These are phyloP conservation scores for Piloderma croceum DNA, from an alignment of 768 basidiomycete genomes.

Conservation along the genomic window DNA sequence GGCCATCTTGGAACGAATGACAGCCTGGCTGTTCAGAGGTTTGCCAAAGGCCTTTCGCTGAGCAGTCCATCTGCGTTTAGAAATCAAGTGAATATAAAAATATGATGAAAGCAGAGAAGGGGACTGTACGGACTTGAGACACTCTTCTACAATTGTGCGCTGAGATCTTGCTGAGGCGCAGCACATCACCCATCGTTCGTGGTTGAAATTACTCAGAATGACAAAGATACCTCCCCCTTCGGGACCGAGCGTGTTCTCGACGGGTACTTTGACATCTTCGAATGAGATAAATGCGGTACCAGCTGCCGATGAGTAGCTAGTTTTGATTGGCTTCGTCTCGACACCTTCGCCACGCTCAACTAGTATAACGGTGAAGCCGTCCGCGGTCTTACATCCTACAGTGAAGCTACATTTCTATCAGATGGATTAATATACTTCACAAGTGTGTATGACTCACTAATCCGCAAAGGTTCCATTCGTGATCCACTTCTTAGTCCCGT, in stretches of 20 bases:
- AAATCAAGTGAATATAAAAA: background rate
- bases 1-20: slow-evolving; percentile 85
- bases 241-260: slow-evolving; percentile 76
- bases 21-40: slow-evolving; percentile 74
- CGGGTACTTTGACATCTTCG: slow-evolving; percentile 79
- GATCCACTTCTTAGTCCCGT: slow-evolving; percentile 85
- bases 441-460: slow-evolving; percentile 18
- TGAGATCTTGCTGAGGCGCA: slow-evolving; percentile 70
- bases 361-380: slow-evolving; percentile 79
- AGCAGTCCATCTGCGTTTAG: slow-evolving; percentile 64
- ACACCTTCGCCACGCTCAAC: slow-evolving; percentile 79
- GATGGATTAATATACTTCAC: background rate
- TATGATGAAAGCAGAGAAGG: background rate
- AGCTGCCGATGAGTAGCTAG: slow-evolving; percentile 71
- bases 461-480: slow-evolving; percentile 64
- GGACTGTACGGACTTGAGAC: slow-evolving; percentile 53
- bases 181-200: slow-evolving; percentile 91
- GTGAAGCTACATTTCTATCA: slow-evolving; percentile 58
- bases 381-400: slow-evolving; percentile 66
- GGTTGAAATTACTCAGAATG: slow-evolving; percentile 80
- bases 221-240: slow-evolving; percentile 64
- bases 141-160: slow-evolving; percentile 71
- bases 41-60: slow-evolving; percentile 93
- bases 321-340: slow-evolving; percentile 83
- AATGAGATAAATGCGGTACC: slow-evolving; percentile 77